These are phyloP conservation scores for Avena sativa DNA, from an alignment of 176 grass and related monocot species.

Conservation along the genomic window DNA sequence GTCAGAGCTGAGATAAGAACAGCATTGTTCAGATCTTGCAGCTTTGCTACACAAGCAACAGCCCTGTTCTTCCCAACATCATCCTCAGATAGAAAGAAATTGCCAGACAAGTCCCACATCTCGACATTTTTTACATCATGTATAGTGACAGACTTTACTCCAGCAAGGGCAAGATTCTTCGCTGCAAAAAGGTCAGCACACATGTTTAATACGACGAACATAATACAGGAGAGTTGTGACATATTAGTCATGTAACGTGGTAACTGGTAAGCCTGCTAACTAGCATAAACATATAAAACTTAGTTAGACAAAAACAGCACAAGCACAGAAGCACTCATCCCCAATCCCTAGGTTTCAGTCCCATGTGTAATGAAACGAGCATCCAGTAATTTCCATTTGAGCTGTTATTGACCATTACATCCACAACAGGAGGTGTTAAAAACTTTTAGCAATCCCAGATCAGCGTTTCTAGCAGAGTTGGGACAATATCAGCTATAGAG, in stretches of 20 bases:
- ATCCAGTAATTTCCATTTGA: background rate
- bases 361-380: background rate
- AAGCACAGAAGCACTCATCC: background rate
- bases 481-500: background rate
- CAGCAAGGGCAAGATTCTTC: constrained; percentile 83
- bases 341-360: background rate
- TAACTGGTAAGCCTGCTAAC: background rate
- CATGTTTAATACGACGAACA: background rate
- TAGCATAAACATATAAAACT: background rate
- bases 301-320: background rate
- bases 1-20: constrained; percentile 69
- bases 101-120: constrained; percentile 73
- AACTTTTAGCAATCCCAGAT: background rate
- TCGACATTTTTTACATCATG: constrained; percentile 67
- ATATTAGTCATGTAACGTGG: background rate
- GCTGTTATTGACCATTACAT: background rate
- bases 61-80: constrained; percentile 74
- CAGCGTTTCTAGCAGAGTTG: background rate
- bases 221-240: background rate
- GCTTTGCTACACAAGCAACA: constrained; percentile 61
- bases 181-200: constrained; percentile 46
- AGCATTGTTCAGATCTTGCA: constrained; percentile 74
- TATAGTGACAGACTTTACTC: constrained; percentile 75
- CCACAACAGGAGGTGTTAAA: background rate
- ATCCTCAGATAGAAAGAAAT: constrained; percentile 73